Evolutionary conservation across 2,329 filamentous ascomycete species (phyloP).

Genomic region (Metarhizium rileyi): DNA sequence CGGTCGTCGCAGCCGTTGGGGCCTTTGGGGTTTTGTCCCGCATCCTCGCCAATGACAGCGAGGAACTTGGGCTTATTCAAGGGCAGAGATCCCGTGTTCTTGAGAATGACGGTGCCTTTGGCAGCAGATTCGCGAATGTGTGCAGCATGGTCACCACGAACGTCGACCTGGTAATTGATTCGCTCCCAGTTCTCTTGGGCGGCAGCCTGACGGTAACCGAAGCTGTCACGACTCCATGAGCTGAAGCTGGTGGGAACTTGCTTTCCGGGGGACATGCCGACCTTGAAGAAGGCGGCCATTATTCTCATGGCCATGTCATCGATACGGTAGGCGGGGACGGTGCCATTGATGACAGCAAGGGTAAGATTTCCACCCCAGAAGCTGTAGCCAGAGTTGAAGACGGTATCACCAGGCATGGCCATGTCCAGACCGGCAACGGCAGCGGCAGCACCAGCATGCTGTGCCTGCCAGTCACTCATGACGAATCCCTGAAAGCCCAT

Average conservation of each 20-base stretch:
- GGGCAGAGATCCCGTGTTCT: constrained; percentile 70
- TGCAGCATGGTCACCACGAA: constrained; percentile 62
- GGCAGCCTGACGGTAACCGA: constrained; percentile 55
- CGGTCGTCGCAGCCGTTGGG: constrained; percentile 72
- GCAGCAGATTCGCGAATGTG: constrained; percentile 70
- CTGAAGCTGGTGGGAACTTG: constrained; percentile 65
- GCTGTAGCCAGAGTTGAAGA: constrained; percentile 61
- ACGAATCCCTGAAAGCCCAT: constrained; percentile 75
- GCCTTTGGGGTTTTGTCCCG: constrained; percentile 62
- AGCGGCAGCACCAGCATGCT: constrained; percentile 57
- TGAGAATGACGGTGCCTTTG: constrained; percentile 78
- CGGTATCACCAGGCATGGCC: constrained; percentile 79
- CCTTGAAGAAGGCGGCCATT: constrained; percentile 61
- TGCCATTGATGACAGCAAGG: constrained; percentile 79
- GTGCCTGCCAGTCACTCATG: constrained; percentile 72
- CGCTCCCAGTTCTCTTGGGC: constrained; percentile 52
- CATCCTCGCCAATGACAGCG: constrained; percentile 74
- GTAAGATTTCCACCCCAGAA: constrained; percentile 87
- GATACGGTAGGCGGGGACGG: constrained; percentile 73
- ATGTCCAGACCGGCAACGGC: constrained; percentile 72
- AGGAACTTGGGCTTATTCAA: constrained; percentile 69
- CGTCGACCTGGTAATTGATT: constrained; percentile 76
- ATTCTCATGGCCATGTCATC: constrained; percentile 90
- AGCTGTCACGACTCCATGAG: constrained; percentile 75
- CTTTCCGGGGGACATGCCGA: constrained; percentile 41